Evolutionary conservation across 2,329 filamentous ascomycete species (phyloP), one percentile per base, ranked within the genome.

Genomic region (Aspergillus melleus): DNA sequence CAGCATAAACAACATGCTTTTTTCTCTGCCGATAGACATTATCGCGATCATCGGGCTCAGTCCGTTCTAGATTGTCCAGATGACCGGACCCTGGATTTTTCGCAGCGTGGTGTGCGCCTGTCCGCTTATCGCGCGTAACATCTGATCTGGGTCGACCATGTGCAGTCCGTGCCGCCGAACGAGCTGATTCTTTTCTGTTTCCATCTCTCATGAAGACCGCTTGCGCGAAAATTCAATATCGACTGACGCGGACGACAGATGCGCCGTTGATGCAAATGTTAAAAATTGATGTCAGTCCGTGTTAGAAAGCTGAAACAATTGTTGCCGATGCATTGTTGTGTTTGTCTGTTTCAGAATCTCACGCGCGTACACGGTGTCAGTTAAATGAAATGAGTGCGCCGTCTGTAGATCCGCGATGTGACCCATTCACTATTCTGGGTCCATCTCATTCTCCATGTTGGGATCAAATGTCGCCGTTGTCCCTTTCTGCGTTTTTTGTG

Each of bases 371-470:
- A 57, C 22, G 3, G 44, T 51, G 1, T 32, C 54, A 2, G 47
- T 22, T 6, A 46, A 2, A n/a, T 57, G 12, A 1, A 22, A 39
- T 3, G 22, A 57, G 20, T 57, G 10, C 4, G 49, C 54, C 1
- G 54, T 54, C n/a, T 64, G 12, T 8, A 59, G 42, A 44, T 64
- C 36, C 1, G 53, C 16, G 39, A 64, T 62, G 39, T 61, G 1
- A 9, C 57, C 16, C 1, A 53, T 26, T 53, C n/a, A 63, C 19
- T 60, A n/a, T 29, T 50, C 44, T 12, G 22, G 6, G 24, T 63
- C 54, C 3, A 59, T 61, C 3, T 9, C 3, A 11, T 32, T 3
- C 12, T 32, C 11, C 3, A 3, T 3, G 3, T 44, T 2, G 2
- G 3, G 10, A 30, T 51, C 2, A 10, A 30, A 10, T 3, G 9